Evolutionary conservation across 306 rosid genomes (phyloP).

Genomic region (Canavalia ensiformis): DNA sequence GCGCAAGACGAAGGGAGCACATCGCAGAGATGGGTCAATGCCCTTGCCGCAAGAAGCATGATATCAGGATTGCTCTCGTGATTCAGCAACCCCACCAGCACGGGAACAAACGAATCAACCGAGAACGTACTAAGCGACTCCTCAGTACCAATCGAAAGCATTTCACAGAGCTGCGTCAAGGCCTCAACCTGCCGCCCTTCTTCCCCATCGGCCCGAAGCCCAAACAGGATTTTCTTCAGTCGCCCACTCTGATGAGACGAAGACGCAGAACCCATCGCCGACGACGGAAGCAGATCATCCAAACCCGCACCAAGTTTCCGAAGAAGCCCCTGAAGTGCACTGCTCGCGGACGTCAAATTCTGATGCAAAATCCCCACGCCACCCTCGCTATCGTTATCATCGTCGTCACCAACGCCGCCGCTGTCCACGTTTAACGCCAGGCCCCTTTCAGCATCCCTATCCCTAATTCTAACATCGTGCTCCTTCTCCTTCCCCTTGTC

Average conservation of each 20-base stretch:
- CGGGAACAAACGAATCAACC: conserved; percentile 94
- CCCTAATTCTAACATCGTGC: conserved; percentile 76
- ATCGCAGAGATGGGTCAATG: conserved; percentile 93
- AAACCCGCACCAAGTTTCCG: conserved; percentile 96
- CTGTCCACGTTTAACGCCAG: conserved; percentile 73
- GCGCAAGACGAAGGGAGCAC: conserved; percentile 97
- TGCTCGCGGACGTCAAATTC: conserved; percentile 91
- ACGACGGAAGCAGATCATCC: conserved; percentile 87
- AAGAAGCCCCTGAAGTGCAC: conserved; percentile 97
- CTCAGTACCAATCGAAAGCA: conserved; percentile 98
- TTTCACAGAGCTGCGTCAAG: conserved; percentile 91
- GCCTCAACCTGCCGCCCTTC: conserved; percentile 98
- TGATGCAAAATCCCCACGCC: conserved; percentile 81
- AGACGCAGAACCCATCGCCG: conserved; percentile 82
- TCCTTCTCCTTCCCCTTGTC: conserved; percentile 96
- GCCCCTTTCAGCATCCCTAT: conserved; percentile 69
- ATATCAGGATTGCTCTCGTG: conserved; percentile 98
- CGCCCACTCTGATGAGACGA: conserved; percentile 93
- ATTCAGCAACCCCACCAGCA: conserved; percentile 93
- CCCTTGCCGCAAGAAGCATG: conserved; percentile 99
- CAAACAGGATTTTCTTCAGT: conserved; percentile 86
- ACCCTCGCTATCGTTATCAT: conserved; percentile 90
- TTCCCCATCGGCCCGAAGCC: conserved; percentile 92
- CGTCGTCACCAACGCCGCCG: conserved; percentile 70
- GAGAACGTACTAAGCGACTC: conserved; percentile 94